Evolutionary conservation across 257 asterid species (phyloP).

Genomic region (Buddleja alternifolia): DNA sequence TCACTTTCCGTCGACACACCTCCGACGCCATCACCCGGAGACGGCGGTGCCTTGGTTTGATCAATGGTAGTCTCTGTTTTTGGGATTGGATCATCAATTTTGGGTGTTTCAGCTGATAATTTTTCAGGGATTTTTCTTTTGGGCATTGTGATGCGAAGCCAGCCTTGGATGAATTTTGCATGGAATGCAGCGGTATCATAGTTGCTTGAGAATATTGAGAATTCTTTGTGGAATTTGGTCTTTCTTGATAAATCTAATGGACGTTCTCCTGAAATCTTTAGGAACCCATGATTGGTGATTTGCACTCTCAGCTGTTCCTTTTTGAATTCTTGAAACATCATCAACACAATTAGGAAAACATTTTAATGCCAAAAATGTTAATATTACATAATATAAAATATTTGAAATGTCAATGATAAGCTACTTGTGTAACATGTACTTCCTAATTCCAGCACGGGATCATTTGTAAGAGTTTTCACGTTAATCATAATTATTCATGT

Average conservation of each 20-base stretch:
- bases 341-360: not conserved
- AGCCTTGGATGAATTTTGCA: constrained; percentile 46
- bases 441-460: too few relatives aligned
- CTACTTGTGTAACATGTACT: too few relatives aligned
- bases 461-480: too few relatives aligned
- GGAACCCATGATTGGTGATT: constrained; percentile 44
- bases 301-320: constrained; percentile 68
- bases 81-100: constrained; percentile 25
- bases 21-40: too few relatives aligned
- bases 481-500: too few relatives aligned
- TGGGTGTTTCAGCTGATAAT: not conserved
- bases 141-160: constrained; percentile 54
- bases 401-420: too few relatives aligned
- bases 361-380: not conserved
- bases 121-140: constrained; percentile 24
- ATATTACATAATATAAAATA: too few relatives aligned
- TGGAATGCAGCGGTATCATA: constrained; percentile 46
- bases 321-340: constrained; percentile 48
- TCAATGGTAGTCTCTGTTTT: not conserved
- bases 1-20: not conserved
- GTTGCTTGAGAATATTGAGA: constrained; percentile 32
- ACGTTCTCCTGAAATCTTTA: constrained; percentile 68
- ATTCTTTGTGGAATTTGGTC: constrained; percentile 54
- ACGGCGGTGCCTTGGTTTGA: not conserved
- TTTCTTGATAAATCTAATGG: constrained; percentile 22